Evolutionary conservation across 495 filamentous ascomycete genomes (phyloP).

Genomic region (Lophium mytilinum): DNA sequence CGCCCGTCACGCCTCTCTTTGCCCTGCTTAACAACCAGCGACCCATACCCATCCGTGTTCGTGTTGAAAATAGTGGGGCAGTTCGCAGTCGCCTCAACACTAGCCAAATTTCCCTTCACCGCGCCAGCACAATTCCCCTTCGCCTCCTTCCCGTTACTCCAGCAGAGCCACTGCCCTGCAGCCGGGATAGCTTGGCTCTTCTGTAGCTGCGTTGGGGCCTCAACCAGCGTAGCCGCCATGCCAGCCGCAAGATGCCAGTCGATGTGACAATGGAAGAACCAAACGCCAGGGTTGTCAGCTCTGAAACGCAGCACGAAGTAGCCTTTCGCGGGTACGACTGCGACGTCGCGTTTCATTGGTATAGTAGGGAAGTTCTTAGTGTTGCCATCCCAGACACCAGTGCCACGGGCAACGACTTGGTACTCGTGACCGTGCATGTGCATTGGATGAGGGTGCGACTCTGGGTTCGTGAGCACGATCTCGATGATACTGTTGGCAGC

Average conservation of each 20-base stretch:
- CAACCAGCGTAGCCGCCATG: constrained; percentile 60
- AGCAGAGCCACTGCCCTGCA: background rate
- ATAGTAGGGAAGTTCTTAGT: constrained; percentile 35
- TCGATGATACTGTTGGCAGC: constrained; percentile 61
- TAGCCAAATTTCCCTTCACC: background rate
- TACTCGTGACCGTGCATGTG: constrained; percentile 61
- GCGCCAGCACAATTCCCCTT: background rate
- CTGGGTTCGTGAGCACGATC: constrained; percentile 52
- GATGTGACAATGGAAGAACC: constrained; percentile 62
- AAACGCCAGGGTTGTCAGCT: constrained; percentile 64
- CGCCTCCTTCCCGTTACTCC: background rate
- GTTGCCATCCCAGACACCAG: constrained; percentile 39
- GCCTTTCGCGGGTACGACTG: constrained; percentile 42
- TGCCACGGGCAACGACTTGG: constrained; percentile 55
- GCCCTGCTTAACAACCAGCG: background rate
- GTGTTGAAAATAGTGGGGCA: background rate
- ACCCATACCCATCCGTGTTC: background rate
- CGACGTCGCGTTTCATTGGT: constrained; percentile 50
- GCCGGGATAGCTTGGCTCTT: constrained; percentile 12
- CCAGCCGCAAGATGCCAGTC: constrained; percentile 57
- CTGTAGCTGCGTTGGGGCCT: constrained; percentile 58
- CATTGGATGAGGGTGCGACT: constrained; percentile 31
- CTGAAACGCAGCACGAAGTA: constrained; percentile 41
- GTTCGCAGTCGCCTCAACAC: background rate
- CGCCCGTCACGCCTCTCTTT: background rate